A percentile compares a stretch with the other conserved stretches of the same genome.
Conservation (phyloP, 371 early-diverging fungal species). For the Mucor saturninus region DNA sequence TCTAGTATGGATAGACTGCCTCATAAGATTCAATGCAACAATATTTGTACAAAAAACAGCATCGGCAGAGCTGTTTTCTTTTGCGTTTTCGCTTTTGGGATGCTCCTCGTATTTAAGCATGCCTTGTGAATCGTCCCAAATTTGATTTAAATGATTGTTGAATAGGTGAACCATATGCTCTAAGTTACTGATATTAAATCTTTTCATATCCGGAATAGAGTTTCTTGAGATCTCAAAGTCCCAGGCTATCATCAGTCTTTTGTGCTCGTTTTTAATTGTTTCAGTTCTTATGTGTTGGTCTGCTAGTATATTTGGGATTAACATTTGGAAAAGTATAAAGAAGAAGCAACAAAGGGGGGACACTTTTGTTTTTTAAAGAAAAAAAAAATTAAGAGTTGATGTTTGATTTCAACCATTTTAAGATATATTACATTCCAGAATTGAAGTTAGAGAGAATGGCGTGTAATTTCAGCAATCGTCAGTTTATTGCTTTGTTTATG, state of each 20-base stretch:
- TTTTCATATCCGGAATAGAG: neutral
- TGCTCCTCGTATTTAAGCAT: constrained; percentile 17
- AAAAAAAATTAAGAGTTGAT: neutral
- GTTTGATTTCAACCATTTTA: constrained; percentile 2
- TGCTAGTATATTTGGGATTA: neutral
- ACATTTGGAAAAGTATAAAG: neutral
- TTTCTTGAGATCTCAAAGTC: neutral
- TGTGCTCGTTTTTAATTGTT: constrained; percentile 10
- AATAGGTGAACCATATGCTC: constrained; percentile 11
- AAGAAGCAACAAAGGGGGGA: neutral
- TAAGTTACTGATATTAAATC: neutral
- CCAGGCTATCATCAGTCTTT: constrained; percentile 11
- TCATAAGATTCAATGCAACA: constrained; percentile 17
- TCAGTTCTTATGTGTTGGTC: neutral
- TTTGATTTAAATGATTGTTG: constrained; percentile 13
- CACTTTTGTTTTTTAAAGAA: neutral
- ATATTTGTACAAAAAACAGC: constrained; percentile 10
- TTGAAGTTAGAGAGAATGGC: constrained; percentile 1
- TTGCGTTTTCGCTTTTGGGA: neutral
- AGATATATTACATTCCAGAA: constrained; percentile 16
- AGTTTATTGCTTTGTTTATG: neutral
- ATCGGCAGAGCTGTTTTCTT: neutral
- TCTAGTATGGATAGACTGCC: constrained; percentile 11
- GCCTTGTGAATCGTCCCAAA: constrained; percentile 21
- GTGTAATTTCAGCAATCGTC: neutral